Evolutionary conservation across 176 grass and related monocot species (phyloP).

Genomic region (Chloris gayana): DNA sequence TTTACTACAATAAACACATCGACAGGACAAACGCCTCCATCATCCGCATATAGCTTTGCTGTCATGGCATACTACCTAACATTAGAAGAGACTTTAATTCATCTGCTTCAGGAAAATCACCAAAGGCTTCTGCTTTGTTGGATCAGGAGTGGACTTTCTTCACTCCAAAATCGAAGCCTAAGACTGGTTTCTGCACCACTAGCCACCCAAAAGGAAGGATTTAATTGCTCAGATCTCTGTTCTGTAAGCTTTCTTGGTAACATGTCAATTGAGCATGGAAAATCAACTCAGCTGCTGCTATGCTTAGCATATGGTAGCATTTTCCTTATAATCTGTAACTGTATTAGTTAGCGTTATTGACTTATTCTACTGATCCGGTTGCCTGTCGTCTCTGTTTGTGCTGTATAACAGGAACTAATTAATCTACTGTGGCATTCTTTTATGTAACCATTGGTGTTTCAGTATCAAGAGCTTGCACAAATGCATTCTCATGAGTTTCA

Average conservation of each 20-base stretch:
- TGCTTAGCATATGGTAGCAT: not conserved
- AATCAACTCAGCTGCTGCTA: not conserved
- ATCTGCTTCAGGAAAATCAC: not conserved
- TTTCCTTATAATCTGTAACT: conserved; percentile 2
- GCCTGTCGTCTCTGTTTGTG: not conserved
- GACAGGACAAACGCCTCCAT: conserved; percentile 62
- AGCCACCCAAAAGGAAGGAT: not conserved
- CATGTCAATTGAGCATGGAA: not conserved
- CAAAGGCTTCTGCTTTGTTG: not conserved
- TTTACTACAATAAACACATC: conserved; percentile 60
- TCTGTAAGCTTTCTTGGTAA: not conserved
- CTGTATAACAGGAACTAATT: not conserved
- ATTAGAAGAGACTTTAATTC: not conserved
- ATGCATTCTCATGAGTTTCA: not conserved
- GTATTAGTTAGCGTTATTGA: not conserved
- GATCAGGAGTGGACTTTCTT: not conserved
- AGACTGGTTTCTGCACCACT: not conserved
- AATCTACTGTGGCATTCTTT: not conserved
- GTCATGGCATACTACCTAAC: not conserved
- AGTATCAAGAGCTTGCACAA: not conserved
- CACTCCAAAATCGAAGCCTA: not conserved
- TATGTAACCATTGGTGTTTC: too few relatives aligned
- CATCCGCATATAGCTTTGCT: conserved; percentile 69
- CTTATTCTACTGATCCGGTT: conserved; percentile 10
- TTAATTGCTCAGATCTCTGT: not conserved